Percentiles rank a stretch among this genome's conserved stretches.
Evolutionary conservation across 1,284 basidiomycete genomes (phyloP).

Genomic region (Rhodotorula sp.): DNA sequence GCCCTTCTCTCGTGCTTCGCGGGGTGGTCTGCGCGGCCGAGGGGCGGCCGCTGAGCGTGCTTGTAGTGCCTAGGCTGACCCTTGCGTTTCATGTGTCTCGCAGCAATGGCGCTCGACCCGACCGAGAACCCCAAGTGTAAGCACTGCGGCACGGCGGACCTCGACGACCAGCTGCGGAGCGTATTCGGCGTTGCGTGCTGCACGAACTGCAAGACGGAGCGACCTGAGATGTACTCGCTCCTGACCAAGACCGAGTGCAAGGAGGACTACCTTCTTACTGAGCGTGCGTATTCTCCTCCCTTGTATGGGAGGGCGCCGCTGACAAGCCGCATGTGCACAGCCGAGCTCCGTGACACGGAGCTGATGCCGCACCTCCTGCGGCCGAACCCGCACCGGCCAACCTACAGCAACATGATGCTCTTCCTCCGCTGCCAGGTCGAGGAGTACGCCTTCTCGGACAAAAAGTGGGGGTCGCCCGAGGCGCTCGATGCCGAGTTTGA

Average conservation of each 20-base stretch:
- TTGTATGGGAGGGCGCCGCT: neutral
- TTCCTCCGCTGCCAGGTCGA: constrained; percentile 94
- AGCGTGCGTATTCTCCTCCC: constrained; percentile 55
- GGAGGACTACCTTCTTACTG: constrained; percentile 60
- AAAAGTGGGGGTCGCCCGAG: constrained; percentile 94
- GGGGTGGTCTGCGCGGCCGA: neutral
- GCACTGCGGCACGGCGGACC: constrained; percentile 79
- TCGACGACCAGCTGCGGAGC: constrained; percentile 76
- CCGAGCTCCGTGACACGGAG: constrained; percentile 89
- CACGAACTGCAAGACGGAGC: constrained; percentile 81
- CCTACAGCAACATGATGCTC: constrained; percentile 99
- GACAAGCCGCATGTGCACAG: constrained; percentile 52
- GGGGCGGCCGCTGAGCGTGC: neutral
- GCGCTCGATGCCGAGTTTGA: constrained; percentile 88
- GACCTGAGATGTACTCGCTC: constrained; percentile 88
- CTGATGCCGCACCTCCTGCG: constrained; percentile 90
- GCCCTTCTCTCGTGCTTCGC: neutral
- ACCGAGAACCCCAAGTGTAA: constrained; percentile 74
- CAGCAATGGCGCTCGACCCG: constrained; percentile 54
- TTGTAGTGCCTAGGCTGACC: neutral
- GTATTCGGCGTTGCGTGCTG: constrained; percentile 84
- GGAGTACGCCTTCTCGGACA: constrained; percentile 79
- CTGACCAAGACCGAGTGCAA: constrained; percentile 99
- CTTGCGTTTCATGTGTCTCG: neutral
- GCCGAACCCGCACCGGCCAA: constrained; percentile 94